Base-by-base conservation (phyloP, 129 eudicot species). In the Oenanthe sinensis region DNA sequence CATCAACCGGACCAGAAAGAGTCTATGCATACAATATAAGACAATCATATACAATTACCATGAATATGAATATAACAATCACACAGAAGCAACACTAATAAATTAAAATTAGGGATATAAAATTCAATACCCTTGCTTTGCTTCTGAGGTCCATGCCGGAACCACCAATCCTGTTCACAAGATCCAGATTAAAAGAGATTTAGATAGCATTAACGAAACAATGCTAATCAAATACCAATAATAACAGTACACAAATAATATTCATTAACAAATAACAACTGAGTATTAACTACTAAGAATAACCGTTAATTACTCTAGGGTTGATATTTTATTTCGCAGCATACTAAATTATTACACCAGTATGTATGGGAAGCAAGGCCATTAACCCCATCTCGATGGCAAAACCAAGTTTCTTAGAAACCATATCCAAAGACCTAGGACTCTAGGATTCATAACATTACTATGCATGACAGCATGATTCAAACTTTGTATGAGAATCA, bases 131-230 rank as follows among this genome's bases (percentile, higher is more conserved):
- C 90, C 97, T 89, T 78, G 89, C 91, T 83, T 91, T 88, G 92
- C 97, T 91, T 77, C 97, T 85, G 28, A 92, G 81, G 71, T 89
- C 97, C 89, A 92, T 82, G 40, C 97, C 92, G 71, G 89, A 78
- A 80, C 95, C 95, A 81, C 92, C 97, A 49, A 90, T 88, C 97
- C 96, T 92, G 86, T 79, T 60, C 26, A 82, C 60, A 84, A 71
- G 17, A 81, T 76, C 75, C 19, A 71, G 0, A 79, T 70, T 20
- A 19, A 19, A 72, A 74, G 42, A 26, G n/a, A 45, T n/a, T 46
- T 10, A 2, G 17, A 44, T 74, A 46, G 33, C 28, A 46, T 2
- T 3, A 42, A 74, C 22, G 26, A 65, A 30, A 65, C 19, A 13
- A 0, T 26, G 4, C 26, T 24, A 24, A 24, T 28, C 39, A 62